Base-by-base conservation (phyloP, 2,329 filamentous ascomycete genomes). In the Exophiala sideris region DNA sequence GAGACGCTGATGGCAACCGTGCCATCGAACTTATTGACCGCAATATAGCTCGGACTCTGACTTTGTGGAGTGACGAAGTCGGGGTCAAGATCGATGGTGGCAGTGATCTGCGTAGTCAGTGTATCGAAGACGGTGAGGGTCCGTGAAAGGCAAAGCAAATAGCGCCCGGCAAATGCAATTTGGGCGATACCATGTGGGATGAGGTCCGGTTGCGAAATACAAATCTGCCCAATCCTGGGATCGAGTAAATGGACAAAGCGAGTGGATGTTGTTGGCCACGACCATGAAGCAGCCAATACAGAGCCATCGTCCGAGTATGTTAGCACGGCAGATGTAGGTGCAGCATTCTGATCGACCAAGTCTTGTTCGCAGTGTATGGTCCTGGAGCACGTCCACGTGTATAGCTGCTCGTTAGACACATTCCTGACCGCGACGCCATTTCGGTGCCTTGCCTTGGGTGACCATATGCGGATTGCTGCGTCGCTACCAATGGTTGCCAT, bases 401-500 rank as follows among this genome's bases (percentile, higher is more conserved):
- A 79, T 11, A 89, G 70, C 18, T 80, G 76, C n/a, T 79, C 75
- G 9, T 80, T 80, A 21, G 77, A 74, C 12, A 75, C 76, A 49
- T 80, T 83, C 59, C 53, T 68, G 53, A 40, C 62, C 16, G 51
- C 56, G 29, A 65, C 57, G 11, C 88, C 89, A 62, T 88, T 83
- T 45, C 84, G 82, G 58, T 84, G 80, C 42, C 87, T 81, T 5
- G 81, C 78, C 68, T 83, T 87, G 9, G 88, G 84, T n/a, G 81
- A 81, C 94, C 94, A 99, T 45, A 94, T 76, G 36, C 89, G 84
- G 35, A 95, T 81, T 18, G 82, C 74, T 9, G 85, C 85, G 67
- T 99, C 92, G 51, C 86, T 83, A 34, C 92, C 94, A 36, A 96
- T 78, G 1, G 91, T 95, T 7, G 89, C 88, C 68, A 97, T 96